These are phyloP conservation scores for Lasiosphaeria hispida DNA, from an alignment of 495 filamentous ascomycete genomes.

Conservation along the genomic window DNA sequence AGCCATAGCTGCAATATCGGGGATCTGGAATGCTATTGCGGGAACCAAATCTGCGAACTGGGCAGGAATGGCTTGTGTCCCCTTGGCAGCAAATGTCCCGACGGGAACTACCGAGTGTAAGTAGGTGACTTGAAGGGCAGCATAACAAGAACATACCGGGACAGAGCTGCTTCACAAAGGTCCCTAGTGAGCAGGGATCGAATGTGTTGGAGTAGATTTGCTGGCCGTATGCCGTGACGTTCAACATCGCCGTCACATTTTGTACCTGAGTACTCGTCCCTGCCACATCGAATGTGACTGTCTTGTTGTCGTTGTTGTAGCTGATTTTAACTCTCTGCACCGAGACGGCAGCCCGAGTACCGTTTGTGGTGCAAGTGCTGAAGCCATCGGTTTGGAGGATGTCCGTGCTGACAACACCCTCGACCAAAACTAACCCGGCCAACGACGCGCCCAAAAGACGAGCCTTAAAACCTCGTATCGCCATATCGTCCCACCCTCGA, in stretches of 20 bases:
- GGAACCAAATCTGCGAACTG: constrained; percentile 74
- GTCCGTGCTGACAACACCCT: constrained; percentile 57
- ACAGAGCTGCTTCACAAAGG: constrained; percentile 71
- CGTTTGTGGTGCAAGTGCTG: constrained; percentile 64
- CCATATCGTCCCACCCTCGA: constrained; percentile 5
- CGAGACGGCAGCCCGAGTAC: constrained; percentile 51
- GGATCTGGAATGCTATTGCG: constrained; percentile 84
- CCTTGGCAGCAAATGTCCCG: constrained; percentile 70
- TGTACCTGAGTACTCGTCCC: constrained; percentile 71
- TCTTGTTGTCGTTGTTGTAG: constrained; percentile 70
- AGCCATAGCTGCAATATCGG: constrained; percentile 85
- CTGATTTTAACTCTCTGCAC: constrained; percentile 73
- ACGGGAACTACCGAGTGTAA: constrained; percentile 60
- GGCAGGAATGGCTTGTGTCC: constrained; percentile 64
- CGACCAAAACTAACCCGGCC: constrained; percentile 34
- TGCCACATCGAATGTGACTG: constrained; percentile 77
- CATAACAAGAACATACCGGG: constrained; percentile 58
- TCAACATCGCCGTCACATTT: constrained; percentile 77
- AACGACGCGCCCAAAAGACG: constrained; percentile 34
- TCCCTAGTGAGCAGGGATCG: constrained; percentile 69
- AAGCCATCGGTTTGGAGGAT: constrained; percentile 79
- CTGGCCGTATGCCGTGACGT: constrained; percentile 82
- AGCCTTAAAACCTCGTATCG: constrained; percentile 20
- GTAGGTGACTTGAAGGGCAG: constrained; percentile 9
- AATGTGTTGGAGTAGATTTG: constrained; percentile 77